Percentiles rank a stretch among this genome's conserved stretches.
Evolutionary conservation across 805 yeast species (phyloP).

Genomic region (Suhomyces sp.): DNA sequence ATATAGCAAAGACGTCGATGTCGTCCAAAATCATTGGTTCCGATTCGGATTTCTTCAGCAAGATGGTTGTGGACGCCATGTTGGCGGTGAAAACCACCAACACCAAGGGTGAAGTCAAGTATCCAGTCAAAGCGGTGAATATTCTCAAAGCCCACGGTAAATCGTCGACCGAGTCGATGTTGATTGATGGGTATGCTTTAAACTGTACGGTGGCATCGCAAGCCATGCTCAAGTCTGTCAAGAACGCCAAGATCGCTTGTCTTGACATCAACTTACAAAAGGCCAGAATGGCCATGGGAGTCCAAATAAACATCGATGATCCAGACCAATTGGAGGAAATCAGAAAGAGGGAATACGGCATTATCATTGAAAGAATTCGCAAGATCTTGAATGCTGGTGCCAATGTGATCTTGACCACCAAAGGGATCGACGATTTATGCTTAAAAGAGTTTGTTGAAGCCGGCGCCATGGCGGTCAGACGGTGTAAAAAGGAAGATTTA

Average conservation of each 20-base stretch:
- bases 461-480: slow-evolving; percentile 91
- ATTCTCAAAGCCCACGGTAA: slow-evolving; percentile 96
- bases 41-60: slow-evolving; percentile 85
- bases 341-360: slow-evolving; percentile 83
- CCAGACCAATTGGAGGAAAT: slow-evolving; percentile 96
- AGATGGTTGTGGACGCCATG: slow-evolving; percentile 93
- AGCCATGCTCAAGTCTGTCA: slow-evolving; percentile 80
- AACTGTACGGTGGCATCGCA: slow-evolving; percentile 97
- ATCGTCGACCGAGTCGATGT: slow-evolving; percentile 78
- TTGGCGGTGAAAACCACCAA: slow-evolving; percentile 90
- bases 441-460: slow-evolving; percentile 88
- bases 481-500: slow-evolving; percentile 95
- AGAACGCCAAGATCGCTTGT: slow-evolving; percentile 78
- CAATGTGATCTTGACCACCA: slow-evolving; percentile 87
- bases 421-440: slow-evolving; percentile 92
- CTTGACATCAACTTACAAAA: slow-evolving; percentile 91
- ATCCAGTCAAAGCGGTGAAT: slow-evolving; percentile 97
- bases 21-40: slow-evolving; percentile 93
- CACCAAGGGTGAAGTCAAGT: slow-evolving; percentile 80
- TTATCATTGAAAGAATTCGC: slow-evolving; percentile 75
- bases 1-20: slow-evolving; percentile 96
- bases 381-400: slow-evolving; percentile 88
- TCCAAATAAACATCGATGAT: slow-evolving; percentile 92
- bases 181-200: slow-evolving; percentile 91
- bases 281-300: slow-evolving; percentile 98